Percentiles rank a stretch among this genome's conserved stretches.
Evolutionary conservation across 129 eudicot genomes (phyloP).

Genomic region (Saussurea involucrata): DNA sequence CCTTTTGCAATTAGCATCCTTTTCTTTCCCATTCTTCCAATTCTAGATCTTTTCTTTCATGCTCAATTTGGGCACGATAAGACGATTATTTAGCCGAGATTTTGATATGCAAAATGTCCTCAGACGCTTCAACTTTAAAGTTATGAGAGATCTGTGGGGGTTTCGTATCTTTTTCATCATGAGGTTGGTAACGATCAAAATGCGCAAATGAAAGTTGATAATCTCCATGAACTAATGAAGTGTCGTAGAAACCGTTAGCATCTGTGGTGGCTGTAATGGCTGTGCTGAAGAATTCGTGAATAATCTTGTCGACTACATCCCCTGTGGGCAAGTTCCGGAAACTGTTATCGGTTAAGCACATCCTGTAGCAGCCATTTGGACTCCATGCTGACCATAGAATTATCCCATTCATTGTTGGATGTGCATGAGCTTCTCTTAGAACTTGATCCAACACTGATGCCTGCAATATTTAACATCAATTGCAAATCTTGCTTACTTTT

Average conservation of each 20-base stretch:
- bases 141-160: background rate
- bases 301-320: slow-evolving; percentile 41
- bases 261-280: slow-evolving; percentile 25
- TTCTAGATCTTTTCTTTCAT: background rate
- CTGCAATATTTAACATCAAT: slow-evolving; percentile 30
- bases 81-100: background rate
- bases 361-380: slow-evolving; percentile 26
- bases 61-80: background rate
- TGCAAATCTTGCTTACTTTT: background rate
- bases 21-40: background rate
- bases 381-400: slow-evolving; percentile 66
- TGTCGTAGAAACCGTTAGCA: slow-evolving; percentile 30
- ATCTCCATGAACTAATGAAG: slow-evolving; percentile 55
- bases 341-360: slow-evolving; percentile 45
- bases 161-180: background rate
- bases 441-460: slow-evolving; percentile 31
- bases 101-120: background rate
- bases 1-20: too few species aligned
- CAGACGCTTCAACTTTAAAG: slow-evolving; percentile 5
- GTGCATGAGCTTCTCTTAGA: slow-evolving; percentile 54
- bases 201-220: slow-evolving; percentile 33
- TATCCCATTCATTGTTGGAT: slow-evolving; percentile 58
- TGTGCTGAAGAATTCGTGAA: background rate
- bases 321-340: slow-evolving; percentile 42
- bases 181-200: background rate